Evolutionary conservation across 306 rosid species (phyloP), one percentile per base, ranked within the genome.

Genomic region (Ceratonia siliqua): DNA sequence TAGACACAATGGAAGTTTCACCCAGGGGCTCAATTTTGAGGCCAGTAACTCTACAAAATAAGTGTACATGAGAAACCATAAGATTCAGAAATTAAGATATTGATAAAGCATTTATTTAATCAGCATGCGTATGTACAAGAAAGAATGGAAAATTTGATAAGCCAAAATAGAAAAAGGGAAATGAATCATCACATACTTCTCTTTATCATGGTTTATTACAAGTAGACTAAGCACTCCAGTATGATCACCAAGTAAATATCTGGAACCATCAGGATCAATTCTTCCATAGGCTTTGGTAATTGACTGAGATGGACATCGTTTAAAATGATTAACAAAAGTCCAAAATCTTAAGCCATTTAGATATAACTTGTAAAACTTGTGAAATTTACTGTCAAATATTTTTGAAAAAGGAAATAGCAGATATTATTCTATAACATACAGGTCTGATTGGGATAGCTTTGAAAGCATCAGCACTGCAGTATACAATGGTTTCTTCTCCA

Each of bases 401-500:
- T 41, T n/a, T n/a, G n/a, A n/a, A 52, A 66, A 35, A 21, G 66
- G 62, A 33, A 57, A 45, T 66, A 64, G 15, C 55, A 77, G 68
- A 68, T 33, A 41, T 24, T 32, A 24, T 54, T 80, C 27, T 42
- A 21, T 28, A 64, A 79, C 97, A 72, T 92, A 95, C 99, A 53
- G 93, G 86, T 70, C 88, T 89, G 74, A 90, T 84, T 49, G 99
- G 99, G 49, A 95, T 95, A 83, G 98, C 99, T 81, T 87, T 95
- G 72, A 90, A 92, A 70, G 96, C 97, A 79, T 87, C 87, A 30
- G 99, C 97, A 53, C 98, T 95, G 87, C 99, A 90, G 72, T 95
- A 95, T 56, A 92, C 98, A 74, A 95, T 95, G 64, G 96, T 95
- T 82, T 95, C 99, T 81, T 95, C 98, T 78, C 99, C 99, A 46